Conservation (phyloP, 768 basidiomycete species). For the Psilocybe sp. region DNA sequence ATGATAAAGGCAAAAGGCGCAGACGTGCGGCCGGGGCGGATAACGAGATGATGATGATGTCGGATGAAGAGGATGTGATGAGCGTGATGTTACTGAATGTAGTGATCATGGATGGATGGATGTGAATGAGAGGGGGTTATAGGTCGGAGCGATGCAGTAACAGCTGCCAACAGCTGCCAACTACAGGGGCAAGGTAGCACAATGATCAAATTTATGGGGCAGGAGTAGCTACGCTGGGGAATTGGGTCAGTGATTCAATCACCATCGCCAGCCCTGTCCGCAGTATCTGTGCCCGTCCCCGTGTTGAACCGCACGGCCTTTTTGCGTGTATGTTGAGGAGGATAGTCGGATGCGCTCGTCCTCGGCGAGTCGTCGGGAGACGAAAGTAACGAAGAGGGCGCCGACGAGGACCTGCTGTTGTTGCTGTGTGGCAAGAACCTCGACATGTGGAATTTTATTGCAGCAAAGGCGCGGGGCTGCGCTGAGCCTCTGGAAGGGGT, state of each 20-base stretch:
- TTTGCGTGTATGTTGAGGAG: conserved; percentile 29
- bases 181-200: conserved; percentile 2
- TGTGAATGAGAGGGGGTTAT: neutral
- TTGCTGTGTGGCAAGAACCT: conserved; percentile 40
- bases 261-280: conserved; percentile 29
- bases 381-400: conserved; percentile 29
- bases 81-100: neutral
- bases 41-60: neutral
- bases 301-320: conserved; percentile 59
- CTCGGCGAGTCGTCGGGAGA: conserved; percentile 37
- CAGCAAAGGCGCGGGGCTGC: conserved; percentile 31
- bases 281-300: conserved; percentile 15
- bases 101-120: neutral
- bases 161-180: no score
- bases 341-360: conserved; percentile 28
- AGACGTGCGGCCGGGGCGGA: conserved; percentile 5
- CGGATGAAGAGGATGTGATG: neutral
- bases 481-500: conserved; percentile 22
- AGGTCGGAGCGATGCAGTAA: no score
- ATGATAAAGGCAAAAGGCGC: conserved; percentile 8
- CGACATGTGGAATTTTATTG: conserved; percentile 47
- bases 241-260: conserved; percentile 9
- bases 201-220: conserved; percentile 13
- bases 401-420: conserved; percentile 34
- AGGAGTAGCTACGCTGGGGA: neutral